Conservation (phyloP, 108 stramenopile species). For the Parietichytrium sp. region DNA sequence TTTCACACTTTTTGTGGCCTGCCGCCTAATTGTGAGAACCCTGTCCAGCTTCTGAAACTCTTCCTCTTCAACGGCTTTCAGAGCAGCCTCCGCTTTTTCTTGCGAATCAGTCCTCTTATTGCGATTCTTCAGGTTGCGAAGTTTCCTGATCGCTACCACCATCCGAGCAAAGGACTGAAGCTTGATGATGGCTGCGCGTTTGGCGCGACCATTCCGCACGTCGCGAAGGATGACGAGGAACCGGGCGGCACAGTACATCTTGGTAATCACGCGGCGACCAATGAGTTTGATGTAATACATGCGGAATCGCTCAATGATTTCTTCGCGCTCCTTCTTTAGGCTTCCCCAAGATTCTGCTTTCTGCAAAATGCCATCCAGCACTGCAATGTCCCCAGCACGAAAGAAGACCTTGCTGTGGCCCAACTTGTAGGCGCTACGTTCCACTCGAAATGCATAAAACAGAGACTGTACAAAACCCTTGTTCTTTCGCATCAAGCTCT, state of each 20-base stretch:
- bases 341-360: not conserved
- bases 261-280: not conserved
- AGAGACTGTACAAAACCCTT: not conserved
- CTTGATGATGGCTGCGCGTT: not conserved
- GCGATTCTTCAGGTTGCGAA: not conserved
- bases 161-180: not conserved
- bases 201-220: not conserved
- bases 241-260: no score
- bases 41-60: not conserved
- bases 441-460: not conserved
- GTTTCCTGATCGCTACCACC: not conserved
- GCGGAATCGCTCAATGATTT: not conserved
- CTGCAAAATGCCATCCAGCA: not conserved
- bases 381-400: not conserved
- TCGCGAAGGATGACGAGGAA: not conserved
- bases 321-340: not conserved
- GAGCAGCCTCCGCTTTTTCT: not conserved
- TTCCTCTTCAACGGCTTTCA: not conserved
- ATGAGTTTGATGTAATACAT: not conserved
- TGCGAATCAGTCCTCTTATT: not conserved
- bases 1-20: not conserved
- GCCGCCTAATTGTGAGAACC: not conserved
- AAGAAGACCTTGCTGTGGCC: constrained; percentile 1
- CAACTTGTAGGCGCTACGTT: not conserved
- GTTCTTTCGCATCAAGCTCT: no score